Evolutionary conservation across 257 asterid genomes (phyloP).

Genomic region (Asclepias syriaca): DNA sequence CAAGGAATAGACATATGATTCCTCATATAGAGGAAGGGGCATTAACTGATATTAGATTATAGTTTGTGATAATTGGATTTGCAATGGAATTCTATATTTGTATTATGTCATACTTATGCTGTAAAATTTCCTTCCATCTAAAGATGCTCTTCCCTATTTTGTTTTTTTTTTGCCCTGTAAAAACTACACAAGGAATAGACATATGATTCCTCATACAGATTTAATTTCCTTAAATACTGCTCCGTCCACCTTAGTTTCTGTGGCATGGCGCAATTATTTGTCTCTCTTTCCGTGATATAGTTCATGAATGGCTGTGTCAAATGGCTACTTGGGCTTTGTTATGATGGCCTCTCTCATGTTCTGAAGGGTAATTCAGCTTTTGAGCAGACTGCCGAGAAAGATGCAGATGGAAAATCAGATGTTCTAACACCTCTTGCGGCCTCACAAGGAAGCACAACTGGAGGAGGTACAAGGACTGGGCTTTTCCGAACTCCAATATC

Average conservation of each 20-base stretch:
- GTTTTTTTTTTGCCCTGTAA: neutral
- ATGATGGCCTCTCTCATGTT: constrained; percentile 61
- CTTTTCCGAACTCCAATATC: constrained; percentile 97
- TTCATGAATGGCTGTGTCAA: constrained; percentile 39
- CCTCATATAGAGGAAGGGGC: no score
- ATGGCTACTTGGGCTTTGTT: constrained; percentile 41
- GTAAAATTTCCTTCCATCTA: neutral
- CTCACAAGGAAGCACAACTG: constrained; percentile 42
- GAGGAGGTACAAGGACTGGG: constrained; percentile 86
- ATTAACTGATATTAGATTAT: neutral
- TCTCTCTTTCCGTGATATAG: constrained; percentile 30
- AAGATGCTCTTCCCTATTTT: neutral
- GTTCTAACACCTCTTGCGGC: constrained; percentile 32
- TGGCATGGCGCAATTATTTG: constrained; percentile 20
- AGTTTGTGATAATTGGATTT: neutral
- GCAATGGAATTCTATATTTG: no score
- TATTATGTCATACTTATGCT: neutral
- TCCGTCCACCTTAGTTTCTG: neutral
- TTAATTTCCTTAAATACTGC: neutral
- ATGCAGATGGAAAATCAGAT: constrained; percentile 25
- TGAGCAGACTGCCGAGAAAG: constrained; percentile 30
- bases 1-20: no score
- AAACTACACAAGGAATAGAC: neutral
- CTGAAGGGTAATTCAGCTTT: constrained; percentile 64
- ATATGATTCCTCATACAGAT: neutral